Percentiles rank a stretch among this genome's conserved stretches.
Conservation (phyloP, 2,329 filamentous ascomycete species). For the Penicillium sp. region DNA sequence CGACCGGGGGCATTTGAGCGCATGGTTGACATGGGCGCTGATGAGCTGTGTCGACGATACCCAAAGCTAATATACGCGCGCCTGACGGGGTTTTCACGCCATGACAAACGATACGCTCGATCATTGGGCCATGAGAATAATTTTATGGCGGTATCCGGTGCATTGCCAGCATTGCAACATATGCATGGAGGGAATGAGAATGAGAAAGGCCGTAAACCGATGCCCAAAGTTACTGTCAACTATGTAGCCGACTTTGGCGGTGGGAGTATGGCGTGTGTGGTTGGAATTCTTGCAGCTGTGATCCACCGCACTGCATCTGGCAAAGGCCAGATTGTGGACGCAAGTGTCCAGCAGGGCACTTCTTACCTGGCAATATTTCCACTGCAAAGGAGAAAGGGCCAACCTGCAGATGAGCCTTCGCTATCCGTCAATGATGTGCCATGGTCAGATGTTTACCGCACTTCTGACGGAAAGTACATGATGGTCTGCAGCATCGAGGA, state of each 20-base stretch:
- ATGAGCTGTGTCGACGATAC: constrained; percentile 6
- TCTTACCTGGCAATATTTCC: constrained; percentile 10
- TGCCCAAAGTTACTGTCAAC: constrained; percentile 7
- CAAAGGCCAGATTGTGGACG: constrained; percentile 13
- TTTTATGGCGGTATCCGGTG: constrained; percentile 11
- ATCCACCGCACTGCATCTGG: constrained; percentile 7
- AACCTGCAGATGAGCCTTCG: constrained; percentile 7
- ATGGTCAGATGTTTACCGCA: constrained; percentile 11
- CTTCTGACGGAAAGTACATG: constrained; percentile 12
- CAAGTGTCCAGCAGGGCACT: constrained; percentile 13
- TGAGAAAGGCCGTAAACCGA: background rate
- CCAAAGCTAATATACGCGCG: constrained; percentile 10
- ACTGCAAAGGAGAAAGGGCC: constrained; percentile 8
- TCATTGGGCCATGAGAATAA: constrained; percentile 13
- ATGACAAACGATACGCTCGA: constrained; percentile 3
- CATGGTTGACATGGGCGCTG: constrained; percentile 9
- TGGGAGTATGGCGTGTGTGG: constrained; percentile 9
- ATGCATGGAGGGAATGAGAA: background rate
- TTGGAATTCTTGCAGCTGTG: constrained; percentile 9
- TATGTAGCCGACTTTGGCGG: constrained; percentile 11
- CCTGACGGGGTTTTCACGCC: constrained; percentile 8
- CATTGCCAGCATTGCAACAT: constrained; percentile 11
- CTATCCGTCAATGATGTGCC: constrained; percentile 7
- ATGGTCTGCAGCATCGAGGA: constrained; percentile 11
- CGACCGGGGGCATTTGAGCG: constrained; percentile 1